Conservation (phyloP, 2,329 filamentous ascomycete genomes). For the Paramyrothecium roridum region DNA sequence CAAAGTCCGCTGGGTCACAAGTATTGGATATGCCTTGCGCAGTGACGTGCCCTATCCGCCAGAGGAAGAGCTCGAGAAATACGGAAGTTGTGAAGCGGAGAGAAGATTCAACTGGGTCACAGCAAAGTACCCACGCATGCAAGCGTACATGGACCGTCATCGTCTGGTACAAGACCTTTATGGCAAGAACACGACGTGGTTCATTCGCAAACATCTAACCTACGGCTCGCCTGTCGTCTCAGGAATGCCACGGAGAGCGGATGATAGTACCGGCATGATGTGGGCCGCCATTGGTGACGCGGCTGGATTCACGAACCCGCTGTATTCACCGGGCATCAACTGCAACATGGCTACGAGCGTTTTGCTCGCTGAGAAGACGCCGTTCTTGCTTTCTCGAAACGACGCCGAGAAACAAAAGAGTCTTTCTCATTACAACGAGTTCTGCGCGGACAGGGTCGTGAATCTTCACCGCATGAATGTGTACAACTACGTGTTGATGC, state of each 20-base stretch:
- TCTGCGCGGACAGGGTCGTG: background rate
- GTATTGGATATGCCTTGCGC: background rate
- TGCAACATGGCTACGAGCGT: background rate
- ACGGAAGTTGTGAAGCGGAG: background rate
- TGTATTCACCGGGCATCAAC: background rate
- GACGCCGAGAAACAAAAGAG: background rate
- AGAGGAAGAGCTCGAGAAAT: background rate
- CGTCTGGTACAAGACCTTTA: background rate
- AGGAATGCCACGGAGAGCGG: background rate
- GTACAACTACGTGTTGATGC: background rate
- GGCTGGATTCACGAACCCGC: background rate
- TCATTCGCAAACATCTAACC: background rate
- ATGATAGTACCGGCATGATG: background rate
- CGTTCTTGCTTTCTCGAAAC: background rate
- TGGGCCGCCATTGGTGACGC: background rate
- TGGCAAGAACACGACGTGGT: background rate
- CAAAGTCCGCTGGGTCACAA: background rate
- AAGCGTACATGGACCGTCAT: background rate
- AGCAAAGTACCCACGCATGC: background rate
- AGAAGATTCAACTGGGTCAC: background rate
- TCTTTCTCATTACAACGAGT: background rate
- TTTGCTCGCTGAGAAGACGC: background rate
- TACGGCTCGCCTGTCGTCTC: background rate
- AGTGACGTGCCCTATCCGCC: background rate
- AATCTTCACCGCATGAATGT: background rate